Percentiles rank a stretch among this genome's conserved stretches.
These are phyloP conservation scores for peach (Prunus persica) DNA, from an alignment of 306 rosid species.

Conservation along the genomic window Prunus_persica_NCBIv2 NC_034009.1:25520501-25521000, in stretches of 20 bases:
- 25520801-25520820: conserved; percentile 58
- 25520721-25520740: background rate
- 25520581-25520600: conserved; percentile 48
- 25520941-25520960: conserved; percentile 57
- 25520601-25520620: conserved; percentile 63
- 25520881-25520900: conserved; percentile 47
- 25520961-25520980: conserved; percentile 53
- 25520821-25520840: conserved; percentile 51
- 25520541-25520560: conserved; percentile 72
- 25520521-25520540: conserved; percentile 68
- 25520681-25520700: too few species aligned
- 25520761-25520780: conserved; percentile 72
- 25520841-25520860: conserved; percentile 33
- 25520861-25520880: conserved; percentile 37
- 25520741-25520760: conserved; percentile 12
- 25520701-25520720: too few species aligned
- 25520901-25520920: conserved; percentile 54
- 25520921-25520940: conserved; percentile 73
- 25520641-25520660: conserved; percentile 80
- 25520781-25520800: conserved; percentile 57
- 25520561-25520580: conserved; percentile 76
- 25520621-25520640: conserved; percentile 57
- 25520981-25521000: conserved; percentile 64
- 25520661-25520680: background rate
- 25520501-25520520: conserved; percentile 69